Percentiles rank a stretch among this genome's conserved stretches.
Evolutionary conservation across 164 flowering plant genomes (phyloP).

Genomic region (Buxus sempervirens): DNA sequence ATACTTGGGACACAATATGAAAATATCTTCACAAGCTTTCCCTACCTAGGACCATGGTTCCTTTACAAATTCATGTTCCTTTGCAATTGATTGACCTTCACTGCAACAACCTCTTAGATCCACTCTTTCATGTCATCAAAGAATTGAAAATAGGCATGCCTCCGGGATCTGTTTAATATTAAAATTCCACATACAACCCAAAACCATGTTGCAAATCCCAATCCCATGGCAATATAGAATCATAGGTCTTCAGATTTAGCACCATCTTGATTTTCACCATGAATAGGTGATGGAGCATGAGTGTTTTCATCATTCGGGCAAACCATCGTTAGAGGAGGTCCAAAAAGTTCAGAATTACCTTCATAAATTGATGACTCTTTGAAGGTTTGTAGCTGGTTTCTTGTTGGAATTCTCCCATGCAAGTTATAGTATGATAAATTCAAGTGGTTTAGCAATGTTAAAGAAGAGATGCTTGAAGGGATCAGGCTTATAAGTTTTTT

Average conservation of each 20-base stretch:
- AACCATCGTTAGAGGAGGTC: background rate
- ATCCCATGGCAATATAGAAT: background rate
- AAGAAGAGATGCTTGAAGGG: background rate
- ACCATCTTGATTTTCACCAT: background rate
- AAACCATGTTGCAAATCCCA: background rate
- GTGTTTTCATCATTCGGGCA: background rate
- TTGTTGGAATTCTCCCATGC: background rate
- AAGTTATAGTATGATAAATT: background rate
- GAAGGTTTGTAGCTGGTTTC: conserved; percentile 3
- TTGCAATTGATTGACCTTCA: background rate
- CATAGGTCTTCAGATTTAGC: background rate
- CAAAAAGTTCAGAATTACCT: background rate
- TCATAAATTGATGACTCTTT: background rate
- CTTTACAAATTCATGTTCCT: background rate
- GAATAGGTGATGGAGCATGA: background rate
- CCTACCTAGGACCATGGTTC: too few relatives aligned
- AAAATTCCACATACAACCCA: background rate
- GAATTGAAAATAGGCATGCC: background rate
- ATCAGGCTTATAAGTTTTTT: background rate
- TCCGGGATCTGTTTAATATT: background rate
- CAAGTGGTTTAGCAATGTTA: background rate
- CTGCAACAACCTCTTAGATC: background rate
- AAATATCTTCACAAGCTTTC: background rate
- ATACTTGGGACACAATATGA: too few relatives aligned
- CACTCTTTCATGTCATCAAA: background rate